Evolutionary conservation across 202 grass and related monocot species (phyloP).

Genomic region (Panicum hallii): DNA sequence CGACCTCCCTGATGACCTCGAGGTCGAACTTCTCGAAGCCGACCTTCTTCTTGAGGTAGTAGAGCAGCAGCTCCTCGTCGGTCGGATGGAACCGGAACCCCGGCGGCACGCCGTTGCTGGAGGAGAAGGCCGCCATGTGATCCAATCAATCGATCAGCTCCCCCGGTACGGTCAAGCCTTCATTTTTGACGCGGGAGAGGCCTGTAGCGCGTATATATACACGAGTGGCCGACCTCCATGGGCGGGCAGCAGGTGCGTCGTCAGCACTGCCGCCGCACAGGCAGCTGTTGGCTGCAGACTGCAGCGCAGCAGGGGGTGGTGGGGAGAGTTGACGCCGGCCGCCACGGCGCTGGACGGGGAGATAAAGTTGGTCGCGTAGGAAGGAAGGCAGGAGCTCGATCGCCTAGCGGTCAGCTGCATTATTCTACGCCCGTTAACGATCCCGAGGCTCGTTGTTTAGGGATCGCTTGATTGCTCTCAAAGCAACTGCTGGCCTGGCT

Average conservation of each 20-base stretch:
- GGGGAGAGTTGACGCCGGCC: conserved; percentile 87
- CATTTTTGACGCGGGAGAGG: conserved; percentile 57
- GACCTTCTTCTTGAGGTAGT: conserved; percentile 97
- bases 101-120: conserved; percentile 87
- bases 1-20: conserved; percentile 93
- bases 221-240: conserved; percentile 26
- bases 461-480: conserved; percentile 73
- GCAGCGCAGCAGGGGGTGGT: background rate
- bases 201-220: conserved; percentile 56
- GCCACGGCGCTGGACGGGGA: conserved; percentile 80
- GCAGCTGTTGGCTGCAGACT: conserved; percentile 22
- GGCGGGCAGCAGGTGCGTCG: conserved; percentile 13
- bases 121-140: conserved; percentile 62
- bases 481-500: conserved; percentile 65
- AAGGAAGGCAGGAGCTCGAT: conserved; percentile 62
- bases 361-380: conserved; percentile 82
- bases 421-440: conserved; percentile 85
- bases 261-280: background rate
- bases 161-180: conserved; percentile 30
- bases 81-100: conserved; percentile 98
- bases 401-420: conserved; percentile 41
- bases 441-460: conserved; percentile 83
- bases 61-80: conserved; percentile 92
- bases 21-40: conserved; percentile 96
- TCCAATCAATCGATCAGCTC: background rate